Evolutionary conservation across 1,284 basidiomycete species (phyloP).

Genomic region (Waitea zeae): DNA sequence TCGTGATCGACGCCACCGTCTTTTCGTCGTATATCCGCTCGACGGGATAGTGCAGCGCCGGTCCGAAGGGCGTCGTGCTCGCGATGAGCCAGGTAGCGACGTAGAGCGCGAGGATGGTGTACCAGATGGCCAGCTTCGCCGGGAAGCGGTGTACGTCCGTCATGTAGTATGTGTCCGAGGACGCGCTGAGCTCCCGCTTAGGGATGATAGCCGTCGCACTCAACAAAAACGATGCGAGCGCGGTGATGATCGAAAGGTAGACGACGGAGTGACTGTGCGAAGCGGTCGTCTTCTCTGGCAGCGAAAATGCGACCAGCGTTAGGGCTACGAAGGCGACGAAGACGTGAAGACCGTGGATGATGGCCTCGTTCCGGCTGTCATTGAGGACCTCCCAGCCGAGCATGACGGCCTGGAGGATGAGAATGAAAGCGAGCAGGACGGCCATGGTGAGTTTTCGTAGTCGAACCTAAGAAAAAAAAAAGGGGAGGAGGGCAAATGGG

Average conservation of each 20-base stretch:
- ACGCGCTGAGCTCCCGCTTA: too few relatives aligned
- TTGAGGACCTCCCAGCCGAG: conserved; percentile 33
- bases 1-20: conserved; percentile 34
- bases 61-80: conserved; percentile 52
- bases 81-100: conserved; percentile 27
- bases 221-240: conserved; percentile 31
- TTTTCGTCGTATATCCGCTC: conserved; percentile 62
- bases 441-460: conserved; percentile 35
- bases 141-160: conserved; percentile 1
- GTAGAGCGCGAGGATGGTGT: conserved; percentile 31
- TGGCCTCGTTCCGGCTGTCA: conserved; percentile 15
- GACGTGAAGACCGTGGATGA: conserved; percentile 30
- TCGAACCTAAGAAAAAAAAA: conserved; percentile 22
- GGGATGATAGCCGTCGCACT: conserved; percentile 39
- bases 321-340: conserved; percentile 46
- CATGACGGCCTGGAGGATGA: conserved; percentile 31
- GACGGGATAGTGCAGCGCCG: conserved; percentile 54
- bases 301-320: conserved; percentile 29
- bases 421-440: conserved; percentile 22
- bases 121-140: conserved; percentile 22
- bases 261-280: conserved; percentile 46
- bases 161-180: not conserved
- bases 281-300: conserved; percentile 29
- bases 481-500: not conserved
- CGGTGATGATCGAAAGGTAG: conserved; percentile 45